A percentile compares a stretch with the other conserved stretches of the same genome.
These are phyloP conservation scores for Phytopythium vexans DNA, from an alignment of 352 stramenopile genomes.

Conservation along the genomic window DNA sequence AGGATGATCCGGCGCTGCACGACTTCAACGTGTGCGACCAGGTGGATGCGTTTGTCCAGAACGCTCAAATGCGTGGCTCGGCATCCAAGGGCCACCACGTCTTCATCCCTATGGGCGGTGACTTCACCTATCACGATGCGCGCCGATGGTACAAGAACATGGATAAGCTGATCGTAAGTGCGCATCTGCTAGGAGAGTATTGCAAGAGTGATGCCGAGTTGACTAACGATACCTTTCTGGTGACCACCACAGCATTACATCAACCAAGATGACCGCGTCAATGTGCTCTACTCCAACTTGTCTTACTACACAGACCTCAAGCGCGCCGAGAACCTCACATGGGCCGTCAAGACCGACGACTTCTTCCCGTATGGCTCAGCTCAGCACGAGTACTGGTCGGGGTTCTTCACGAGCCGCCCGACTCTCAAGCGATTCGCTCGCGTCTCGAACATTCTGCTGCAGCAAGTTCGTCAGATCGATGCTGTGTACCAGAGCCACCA, in stretches of 20 bases:
- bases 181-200: no score
- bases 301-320: constrained; percentile 95
- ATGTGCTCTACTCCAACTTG: constrained; percentile 96
- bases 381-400: constrained; percentile 93
- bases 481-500: constrained; percentile 68
- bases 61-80: constrained; percentile 60
- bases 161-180: constrained; percentile 97
- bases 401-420: constrained; percentile 95
- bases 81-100: constrained; percentile 80
- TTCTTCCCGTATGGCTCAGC: constrained; percentile 97
- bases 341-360: constrained; percentile 92
- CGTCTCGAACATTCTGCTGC: constrained; percentile 85
- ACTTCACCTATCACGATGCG: constrained; percentile 94
- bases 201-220: no score
- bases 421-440: constrained; percentile 92
- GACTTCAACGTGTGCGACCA: constrained; percentile 87
- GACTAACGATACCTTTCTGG: no score
- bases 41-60: constrained; percentile 85
- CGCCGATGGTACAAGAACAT: constrained; percentile 93
- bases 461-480: constrained; percentile 91
- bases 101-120: constrained; percentile 91
- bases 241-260: no score
- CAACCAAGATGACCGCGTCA: constrained; percentile 88
- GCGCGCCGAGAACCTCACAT: constrained; percentile 72
- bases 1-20: constrained; percentile 84